Conservation (phyloP, 1,284 basidiomycete species). For the Sanghuangporus baumii region DNA sequence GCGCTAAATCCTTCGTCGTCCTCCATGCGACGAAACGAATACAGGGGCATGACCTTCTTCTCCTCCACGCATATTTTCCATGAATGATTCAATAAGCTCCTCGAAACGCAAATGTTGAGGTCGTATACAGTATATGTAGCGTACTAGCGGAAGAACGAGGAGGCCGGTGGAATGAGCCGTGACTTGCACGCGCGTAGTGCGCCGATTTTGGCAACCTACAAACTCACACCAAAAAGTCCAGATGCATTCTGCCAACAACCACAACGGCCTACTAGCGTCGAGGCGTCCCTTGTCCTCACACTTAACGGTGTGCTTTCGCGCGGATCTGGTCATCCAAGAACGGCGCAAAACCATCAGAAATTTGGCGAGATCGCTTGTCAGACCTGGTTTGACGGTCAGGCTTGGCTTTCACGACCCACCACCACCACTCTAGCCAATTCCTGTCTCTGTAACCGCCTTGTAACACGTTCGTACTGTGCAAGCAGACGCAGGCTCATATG, state of each 20-base stretch:
- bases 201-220: constrained; percentile 10
- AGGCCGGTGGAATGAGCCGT: background rate
- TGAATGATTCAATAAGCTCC: too few relatives aligned
- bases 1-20: too few relatives aligned
- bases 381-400: background rate
- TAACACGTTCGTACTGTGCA: too few relatives aligned
- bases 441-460: background rate
- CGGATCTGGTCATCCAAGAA: constrained; percentile 9
- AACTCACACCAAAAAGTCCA: constrained; percentile 11
- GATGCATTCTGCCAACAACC: constrained; percentile 12
- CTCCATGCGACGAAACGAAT: too few relatives aligned
- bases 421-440: background rate
- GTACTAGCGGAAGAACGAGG: background rate
- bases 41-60: too few relatives aligned
- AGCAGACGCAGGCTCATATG: background rate
- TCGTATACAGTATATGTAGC: too few relatives aligned
- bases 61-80: too few relatives aligned
- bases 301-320: background rate
- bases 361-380: constrained; percentile 11
- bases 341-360: constrained; percentile 15
- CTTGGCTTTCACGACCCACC: background rate
- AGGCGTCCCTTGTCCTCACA: background rate
- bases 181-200: background rate
- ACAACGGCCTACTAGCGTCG: background rate
- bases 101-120: too few relatives aligned